Evolutionary conservation across 345 rosid species (phyloP).

Genomic region (Cardamine resedifolia): DNA sequence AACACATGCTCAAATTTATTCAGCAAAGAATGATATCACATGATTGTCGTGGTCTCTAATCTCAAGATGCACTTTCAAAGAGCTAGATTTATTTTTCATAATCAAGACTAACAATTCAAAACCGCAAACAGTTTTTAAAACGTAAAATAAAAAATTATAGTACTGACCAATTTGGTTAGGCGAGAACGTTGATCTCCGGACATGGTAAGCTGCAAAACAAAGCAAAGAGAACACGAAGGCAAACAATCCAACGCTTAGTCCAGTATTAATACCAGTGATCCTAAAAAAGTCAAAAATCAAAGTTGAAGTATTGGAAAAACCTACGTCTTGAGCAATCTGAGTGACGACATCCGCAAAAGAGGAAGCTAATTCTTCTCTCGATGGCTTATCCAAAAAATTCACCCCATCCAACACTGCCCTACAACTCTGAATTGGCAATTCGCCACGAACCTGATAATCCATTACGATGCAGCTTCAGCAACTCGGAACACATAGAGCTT

Average conservation of each 20-base stretch:
- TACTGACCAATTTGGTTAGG: slow-evolving; percentile 83
- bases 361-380: slow-evolving; percentile 60
- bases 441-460: slow-evolving; percentile 77
- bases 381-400: slow-evolving; percentile 53
- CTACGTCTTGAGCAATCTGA: slow-evolving; percentile 94
- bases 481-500: slow-evolving; percentile 17
- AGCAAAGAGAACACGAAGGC: slow-evolving; percentile 1
- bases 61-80: slow-evolving; percentile 6
- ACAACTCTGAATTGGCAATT: slow-evolving; percentile 82
- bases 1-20: slow-evolving; percentile 2
- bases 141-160: background rate
- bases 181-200: slow-evolving; percentile 81
- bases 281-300: slow-evolving; percentile 4
- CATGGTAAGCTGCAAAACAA: slow-evolving; percentile 71
- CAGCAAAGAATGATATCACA: background rate
- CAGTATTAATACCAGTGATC: background rate
- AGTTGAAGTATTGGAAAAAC: slow-evolving; percentile 3
- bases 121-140: background rate
- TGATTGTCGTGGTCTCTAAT: background rate
- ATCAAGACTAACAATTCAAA: slow-evolving; percentile 7
- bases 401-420: slow-evolving; percentile 67
- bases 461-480: slow-evolving; percentile 31
- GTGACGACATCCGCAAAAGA: slow-evolving; percentile 75
- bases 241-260: slow-evolving; percentile 2
- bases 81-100: background rate